Conservation (phyloP, 306 rosid species). For the Cucumis cinereus region DNA sequence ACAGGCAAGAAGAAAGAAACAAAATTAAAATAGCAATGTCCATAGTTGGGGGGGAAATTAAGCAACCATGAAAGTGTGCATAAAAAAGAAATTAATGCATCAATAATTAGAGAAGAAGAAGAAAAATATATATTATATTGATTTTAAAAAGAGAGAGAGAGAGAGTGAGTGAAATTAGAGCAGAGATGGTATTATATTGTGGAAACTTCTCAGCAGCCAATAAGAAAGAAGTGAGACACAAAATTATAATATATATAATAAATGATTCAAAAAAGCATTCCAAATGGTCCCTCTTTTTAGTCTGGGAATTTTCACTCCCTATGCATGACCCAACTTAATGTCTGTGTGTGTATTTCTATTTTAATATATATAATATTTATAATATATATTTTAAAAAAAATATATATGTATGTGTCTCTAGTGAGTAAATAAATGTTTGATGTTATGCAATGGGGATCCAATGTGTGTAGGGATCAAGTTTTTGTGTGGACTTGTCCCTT, state of each 20-base stretch:
- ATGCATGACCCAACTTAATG: conserved; percentile 5
- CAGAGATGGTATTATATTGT: not conserved
- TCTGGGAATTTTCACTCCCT: not conserved
- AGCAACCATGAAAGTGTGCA: not conserved
- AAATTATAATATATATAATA: not conserved
- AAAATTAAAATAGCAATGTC: too few species aligned
- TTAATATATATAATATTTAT: too few species aligned
- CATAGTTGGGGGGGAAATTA: not conserved
- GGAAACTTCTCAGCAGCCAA: not conserved
- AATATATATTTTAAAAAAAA: too few species aligned
- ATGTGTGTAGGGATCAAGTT: conserved; percentile 2
- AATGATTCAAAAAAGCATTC: not conserved
- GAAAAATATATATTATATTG: not conserved
- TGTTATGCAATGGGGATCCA: not conserved
- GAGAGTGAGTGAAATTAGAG: not conserved
- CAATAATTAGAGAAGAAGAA: not conserved
- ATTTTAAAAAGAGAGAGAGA: not conserved
- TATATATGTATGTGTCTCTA: not conserved
- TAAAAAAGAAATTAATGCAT: not conserved
- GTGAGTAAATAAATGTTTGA: not conserved
- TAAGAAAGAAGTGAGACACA: not conserved
- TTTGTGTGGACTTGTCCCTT: conserved; percentile 1
- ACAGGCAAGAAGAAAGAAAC: too few species aligned
- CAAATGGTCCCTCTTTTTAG: not conserved
- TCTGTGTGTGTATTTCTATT: not conserved